A percentile compares a stretch with the other conserved stretches of the same genome.
Evolutionary conservation across 2,329 filamentous ascomycete genomes (phyloP).

Genomic region (Dactylella cylindrospora): DNA sequence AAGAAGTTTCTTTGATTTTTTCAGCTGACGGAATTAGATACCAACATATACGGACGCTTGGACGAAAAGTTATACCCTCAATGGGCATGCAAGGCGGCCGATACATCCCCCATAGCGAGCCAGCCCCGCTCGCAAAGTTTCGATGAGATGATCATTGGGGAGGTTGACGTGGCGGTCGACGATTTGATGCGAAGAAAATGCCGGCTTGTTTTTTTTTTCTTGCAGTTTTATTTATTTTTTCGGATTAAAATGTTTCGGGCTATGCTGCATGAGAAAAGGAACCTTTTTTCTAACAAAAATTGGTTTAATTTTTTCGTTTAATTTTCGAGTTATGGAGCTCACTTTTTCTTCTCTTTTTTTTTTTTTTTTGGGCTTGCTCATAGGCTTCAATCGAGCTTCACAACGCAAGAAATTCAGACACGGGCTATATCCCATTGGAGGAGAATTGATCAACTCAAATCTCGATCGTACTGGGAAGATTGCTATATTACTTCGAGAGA

Average conservation of each 20-base stretch:
- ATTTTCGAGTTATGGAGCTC: conserved; percentile 45
- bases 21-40: conserved; percentile 45
- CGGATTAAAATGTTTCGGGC: conserved; percentile 42
- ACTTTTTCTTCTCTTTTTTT: conserved; percentile 13
- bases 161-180: conserved; percentile 44
- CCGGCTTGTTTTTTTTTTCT: conserved; percentile 38
- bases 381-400: conserved; percentile 41
- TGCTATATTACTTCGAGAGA: conserved; percentile 24
- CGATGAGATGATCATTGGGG: conserved; percentile 45
- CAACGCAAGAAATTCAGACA: conserved; percentile 44
- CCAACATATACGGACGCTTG: conserved; percentile 44
- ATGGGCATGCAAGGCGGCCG: conserved; percentile 42
- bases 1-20: conserved; percentile 39
- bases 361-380: conserved; percentile 22
- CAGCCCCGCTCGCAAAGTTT: conserved; percentile 40
- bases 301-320: conserved; percentile 32
- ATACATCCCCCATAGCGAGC: conserved; percentile 43
- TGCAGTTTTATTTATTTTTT: conserved; percentile 43
- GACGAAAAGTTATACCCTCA: conserved; percentile 43
- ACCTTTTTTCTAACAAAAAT: conserved; percentile 36
- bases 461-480: conserved; percentile 32
- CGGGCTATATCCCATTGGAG: conserved; percentile 45
- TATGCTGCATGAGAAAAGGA: conserved; percentile 44
- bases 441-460: conserved; percentile 45
- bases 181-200: conserved; percentile 43